phyloP scores from a whole-genome alignment of 1,284 basidiomycete genomes.

The Ceratobasidium theobromae region DNA sequence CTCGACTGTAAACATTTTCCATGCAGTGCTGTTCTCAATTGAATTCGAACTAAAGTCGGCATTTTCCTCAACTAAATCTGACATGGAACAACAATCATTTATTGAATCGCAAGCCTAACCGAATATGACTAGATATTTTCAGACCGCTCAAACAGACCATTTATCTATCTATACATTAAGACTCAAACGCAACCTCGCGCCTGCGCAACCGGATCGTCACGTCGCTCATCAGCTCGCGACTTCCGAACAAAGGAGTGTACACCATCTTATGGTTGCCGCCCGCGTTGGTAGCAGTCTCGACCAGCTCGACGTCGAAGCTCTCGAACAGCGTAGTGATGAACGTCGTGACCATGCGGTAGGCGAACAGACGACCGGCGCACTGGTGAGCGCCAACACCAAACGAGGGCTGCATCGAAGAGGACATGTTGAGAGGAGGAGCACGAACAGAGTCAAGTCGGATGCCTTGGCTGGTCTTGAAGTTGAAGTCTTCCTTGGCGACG shows the following conservation, averaged over 20 bases:
- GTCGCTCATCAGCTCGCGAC: not conserved
- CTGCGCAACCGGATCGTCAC: not conserved
- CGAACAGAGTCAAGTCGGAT: not conserved
- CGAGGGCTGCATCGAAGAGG: not conserved
- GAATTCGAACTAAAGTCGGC: too few relatives aligned
- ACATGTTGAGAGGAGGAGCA: conserved; percentile 4
- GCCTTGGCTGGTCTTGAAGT: not conserved
- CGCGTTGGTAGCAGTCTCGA: not conserved
- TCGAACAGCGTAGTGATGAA: not conserved
- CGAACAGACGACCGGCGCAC: not conserved
- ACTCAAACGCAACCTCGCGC: not conserved
- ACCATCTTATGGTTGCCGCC: not conserved
- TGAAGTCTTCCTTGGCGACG: not conserved
- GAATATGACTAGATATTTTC: too few relatives aligned
- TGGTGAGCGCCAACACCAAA: conserved; percentile 8
- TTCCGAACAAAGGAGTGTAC: not conserved
- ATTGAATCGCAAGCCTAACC: too few relatives aligned
- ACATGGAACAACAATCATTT: too few relatives aligned
- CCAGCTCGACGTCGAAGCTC: not conserved
- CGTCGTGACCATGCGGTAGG: conserved; percentile 7
- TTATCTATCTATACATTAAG: too few relatives aligned
- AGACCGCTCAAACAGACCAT: too few relatives aligned
- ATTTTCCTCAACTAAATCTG: too few relatives aligned
- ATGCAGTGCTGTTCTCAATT: too few relatives aligned
- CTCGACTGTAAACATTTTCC: too few relatives aligned